Conservation (phyloP, 306 rosid species). For the Lupinus albus region DNA sequence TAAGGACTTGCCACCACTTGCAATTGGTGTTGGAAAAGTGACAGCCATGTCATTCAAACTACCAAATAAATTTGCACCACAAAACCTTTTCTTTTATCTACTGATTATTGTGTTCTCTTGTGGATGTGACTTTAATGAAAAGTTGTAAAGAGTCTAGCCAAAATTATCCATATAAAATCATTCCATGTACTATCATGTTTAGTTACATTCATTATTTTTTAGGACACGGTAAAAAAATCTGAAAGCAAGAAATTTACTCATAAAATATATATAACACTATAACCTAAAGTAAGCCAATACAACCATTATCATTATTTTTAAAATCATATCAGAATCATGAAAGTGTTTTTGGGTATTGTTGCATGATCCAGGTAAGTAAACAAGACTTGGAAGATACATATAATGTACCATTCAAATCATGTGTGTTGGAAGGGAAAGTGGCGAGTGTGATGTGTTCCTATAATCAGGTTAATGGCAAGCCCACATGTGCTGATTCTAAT, state of each 20-base stretch:
- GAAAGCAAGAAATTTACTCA: too few relatives aligned
- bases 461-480: slow-evolving; percentile 94
- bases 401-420: slow-evolving; percentile 77
- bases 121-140: neutral
- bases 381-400: slow-evolving; percentile 88
- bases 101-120: neutral
- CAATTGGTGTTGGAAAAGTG: slow-evolving; percentile 18
- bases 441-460: slow-evolving; percentile 97
- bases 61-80: slow-evolving; percentile 22
- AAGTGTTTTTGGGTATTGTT: neutral
- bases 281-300: too few relatives aligned
- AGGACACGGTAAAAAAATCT: neutral
- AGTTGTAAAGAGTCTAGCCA: neutral
- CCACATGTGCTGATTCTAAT: slow-evolving; percentile 87
- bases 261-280: too few relatives aligned
- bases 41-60: slow-evolving; percentile 31
- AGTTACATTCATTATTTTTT: too few relatives aligned
- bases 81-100: slow-evolving; percentile 9
- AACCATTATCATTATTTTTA: too few relatives aligned
- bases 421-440: slow-evolving; percentile 84
- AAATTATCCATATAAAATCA: neutral
- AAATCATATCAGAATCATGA: too few relatives aligned
- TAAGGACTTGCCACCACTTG: slow-evolving; percentile 41
- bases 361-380: slow-evolving; percentile 62
- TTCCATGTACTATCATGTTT: neutral